phyloP scores from a whole-genome alignment of 768 basidiomycete species.

The Suillus subaureus region DNA sequence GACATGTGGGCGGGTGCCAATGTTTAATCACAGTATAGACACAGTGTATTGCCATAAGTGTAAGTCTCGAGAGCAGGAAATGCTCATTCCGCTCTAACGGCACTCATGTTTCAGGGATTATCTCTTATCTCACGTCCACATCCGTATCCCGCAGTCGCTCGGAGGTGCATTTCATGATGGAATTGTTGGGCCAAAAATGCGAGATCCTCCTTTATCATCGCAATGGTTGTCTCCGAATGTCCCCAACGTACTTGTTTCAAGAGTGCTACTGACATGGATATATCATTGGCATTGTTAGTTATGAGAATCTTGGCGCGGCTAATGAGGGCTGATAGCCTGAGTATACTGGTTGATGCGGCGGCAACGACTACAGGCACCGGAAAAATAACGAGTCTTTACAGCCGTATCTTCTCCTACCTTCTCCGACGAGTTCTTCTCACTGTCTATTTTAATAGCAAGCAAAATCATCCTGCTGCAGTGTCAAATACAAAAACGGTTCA shows the following conservation, averaged over 20 bases:
- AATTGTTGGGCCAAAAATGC: constrained; percentile 15
- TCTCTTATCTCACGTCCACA: constrained; percentile 8
- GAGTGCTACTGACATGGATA: constrained; percentile 9
- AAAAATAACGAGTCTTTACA: constrained; percentile 11
- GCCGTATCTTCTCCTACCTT: constrained; percentile 11
- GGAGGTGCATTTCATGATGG: constrained; percentile 14
- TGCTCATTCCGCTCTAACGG: not conserved
- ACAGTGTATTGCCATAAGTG: not conserved
- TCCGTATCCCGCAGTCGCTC: not conserved
- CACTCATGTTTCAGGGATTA: constrained; percentile 2
- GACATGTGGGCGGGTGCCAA: not conserved
- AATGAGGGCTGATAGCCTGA: constrained; percentile 8
- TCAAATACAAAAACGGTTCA: not conserved
- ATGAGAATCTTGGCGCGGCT: constrained; percentile 26
- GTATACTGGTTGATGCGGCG: constrained; percentile 11
- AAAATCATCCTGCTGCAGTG: constrained; percentile 9
- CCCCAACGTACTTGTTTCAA: constrained; percentile 11
- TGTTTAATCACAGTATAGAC: not conserved
- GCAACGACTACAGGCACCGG: constrained; percentile 27
- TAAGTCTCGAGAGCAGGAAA: not conserved
- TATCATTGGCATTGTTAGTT: constrained; percentile 14
- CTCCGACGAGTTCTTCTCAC: constrained; percentile 27
- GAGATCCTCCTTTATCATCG: constrained; percentile 19
- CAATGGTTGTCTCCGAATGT: constrained; percentile 13
- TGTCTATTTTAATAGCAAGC: constrained; percentile 20